A percentile compares a stretch with the other conserved stretches of the same genome.
phyloP scores from a whole-genome alignment of 768 basidiomycete genomes.

The Gymnopilus dilepis region DNA sequence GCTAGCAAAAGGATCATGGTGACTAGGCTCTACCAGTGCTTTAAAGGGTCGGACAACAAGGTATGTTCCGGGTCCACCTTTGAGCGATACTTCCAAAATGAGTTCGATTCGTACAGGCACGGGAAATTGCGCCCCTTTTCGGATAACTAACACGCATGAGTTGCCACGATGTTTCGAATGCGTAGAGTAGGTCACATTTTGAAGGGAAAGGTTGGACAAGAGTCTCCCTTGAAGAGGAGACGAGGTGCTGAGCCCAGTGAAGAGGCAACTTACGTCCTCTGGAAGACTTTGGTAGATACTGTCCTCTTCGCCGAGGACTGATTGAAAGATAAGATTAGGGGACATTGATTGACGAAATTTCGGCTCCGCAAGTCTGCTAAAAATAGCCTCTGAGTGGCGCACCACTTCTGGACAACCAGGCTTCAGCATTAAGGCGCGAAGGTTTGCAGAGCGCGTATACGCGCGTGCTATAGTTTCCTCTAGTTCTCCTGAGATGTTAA shows the following conservation, averaged over 20 bases:
- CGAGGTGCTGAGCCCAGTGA: background rate
- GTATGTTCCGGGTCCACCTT: background rate
- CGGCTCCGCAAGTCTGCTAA: background rate
- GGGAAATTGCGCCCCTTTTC: background rate
- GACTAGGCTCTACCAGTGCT: background rate
- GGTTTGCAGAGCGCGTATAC: background rate
- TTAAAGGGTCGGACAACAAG: background rate
- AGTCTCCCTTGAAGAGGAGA: background rate
- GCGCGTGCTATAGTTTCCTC: conserved; percentile 1
- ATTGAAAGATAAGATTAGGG: no score
- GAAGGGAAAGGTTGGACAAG: background rate
- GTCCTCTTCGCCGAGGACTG: background rate
- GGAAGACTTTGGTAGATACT: background rate
- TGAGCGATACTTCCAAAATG: background rate
- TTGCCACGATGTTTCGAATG: background rate
- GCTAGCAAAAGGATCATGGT: no score
- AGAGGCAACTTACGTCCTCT: background rate
- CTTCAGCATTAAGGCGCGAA: background rate
- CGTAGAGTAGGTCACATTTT: background rate
- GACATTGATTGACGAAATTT: background rate
- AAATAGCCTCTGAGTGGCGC: background rate
- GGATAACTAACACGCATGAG: background rate
- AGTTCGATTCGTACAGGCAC: background rate
- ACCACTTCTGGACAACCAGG: conserved; percentile 1
- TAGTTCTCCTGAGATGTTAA: background rate